phyloP scores from a whole-genome alignment of 2,329 filamentous ascomycete species.

The Pseudogymnoascus sp. region DNA sequence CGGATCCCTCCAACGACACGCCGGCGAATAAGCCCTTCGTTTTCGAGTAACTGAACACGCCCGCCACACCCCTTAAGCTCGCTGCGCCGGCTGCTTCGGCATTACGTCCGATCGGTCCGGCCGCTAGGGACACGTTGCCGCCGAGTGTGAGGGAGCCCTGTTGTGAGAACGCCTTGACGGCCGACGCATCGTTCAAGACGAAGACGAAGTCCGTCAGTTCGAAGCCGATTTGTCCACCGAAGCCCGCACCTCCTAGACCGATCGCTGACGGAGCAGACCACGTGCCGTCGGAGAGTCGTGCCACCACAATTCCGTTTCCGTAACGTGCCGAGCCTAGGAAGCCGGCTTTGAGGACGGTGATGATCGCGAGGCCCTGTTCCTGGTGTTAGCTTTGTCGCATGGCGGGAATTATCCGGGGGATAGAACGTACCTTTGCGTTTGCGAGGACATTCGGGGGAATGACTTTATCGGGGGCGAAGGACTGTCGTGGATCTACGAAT shows the following conservation, averaged over 20 bases:
- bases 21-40: constrained; percentile 96
- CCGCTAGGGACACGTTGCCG: constrained; percentile 92
- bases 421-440: constrained; percentile 68
- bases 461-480: constrained; percentile 93
- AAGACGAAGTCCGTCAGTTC: constrained; percentile 94
- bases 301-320: constrained; percentile 75
- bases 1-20: constrained; percentile 87
- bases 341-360: constrained; percentile 80
- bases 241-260: constrained; percentile 70
- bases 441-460: constrained; percentile 86
- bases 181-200: constrained; percentile 84
- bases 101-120: constrained; percentile 87
- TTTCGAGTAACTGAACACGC: constrained; percentile 94
- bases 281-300: constrained; percentile 65
- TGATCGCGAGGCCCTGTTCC: constrained; percentile 64
- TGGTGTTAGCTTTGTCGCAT: constrained; percentile 12
- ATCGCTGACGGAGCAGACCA: constrained; percentile 82
- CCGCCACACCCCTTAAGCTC: constrained; percentile 79
- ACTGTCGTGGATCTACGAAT: constrained; percentile 87
- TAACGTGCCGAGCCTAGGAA: constrained; percentile 78
- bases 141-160: constrained; percentile 85
- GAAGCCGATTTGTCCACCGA: constrained; percentile 80
- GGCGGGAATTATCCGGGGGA: constrained; percentile 11
- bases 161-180: constrained; percentile 91
- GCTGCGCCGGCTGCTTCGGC: constrained; percentile 93